Conservation (phyloP, 78 protist genomes). For the Dictyostelium intermedium region DNA sequence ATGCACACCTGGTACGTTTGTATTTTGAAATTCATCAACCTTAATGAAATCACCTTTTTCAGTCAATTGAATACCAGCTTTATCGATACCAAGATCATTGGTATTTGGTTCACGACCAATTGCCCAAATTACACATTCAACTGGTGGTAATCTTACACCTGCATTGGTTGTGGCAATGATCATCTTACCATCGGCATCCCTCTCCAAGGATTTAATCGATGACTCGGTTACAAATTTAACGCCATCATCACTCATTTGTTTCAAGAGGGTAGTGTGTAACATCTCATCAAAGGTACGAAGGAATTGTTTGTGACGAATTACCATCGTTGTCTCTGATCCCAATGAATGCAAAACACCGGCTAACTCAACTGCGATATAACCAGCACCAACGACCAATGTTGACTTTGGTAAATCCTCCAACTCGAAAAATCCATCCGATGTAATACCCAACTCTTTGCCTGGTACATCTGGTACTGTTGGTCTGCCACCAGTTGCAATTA, state of each 20-base stretch:
- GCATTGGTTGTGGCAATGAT: conserved; percentile 6
- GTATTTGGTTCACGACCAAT: conserved; percentile 88
- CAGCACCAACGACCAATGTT: conserved; percentile 80
- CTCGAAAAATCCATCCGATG: conserved; percentile 88
- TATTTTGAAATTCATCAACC: conserved; percentile 86
- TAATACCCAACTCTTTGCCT: conserved; percentile 86
- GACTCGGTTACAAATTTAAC: conserved; percentile 21
- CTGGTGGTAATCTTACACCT: conserved; percentile 27
- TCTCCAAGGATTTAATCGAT: neutral
- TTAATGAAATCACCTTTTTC: conserved; percentile 44
- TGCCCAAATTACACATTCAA: conserved; percentile 86
- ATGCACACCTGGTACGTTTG: conserved; percentile 68
- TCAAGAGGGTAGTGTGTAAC: conserved; percentile 27
- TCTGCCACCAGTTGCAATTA: conserved; percentile 90
- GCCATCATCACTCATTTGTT: conserved; percentile 78
- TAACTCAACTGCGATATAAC: conserved; percentile 94
- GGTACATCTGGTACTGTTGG: conserved; percentile 85
- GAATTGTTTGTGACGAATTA: conserved; percentile 75
- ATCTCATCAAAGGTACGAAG: conserved; percentile 89
- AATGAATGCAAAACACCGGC: conserved; percentile 88
- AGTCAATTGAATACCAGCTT: conserved; percentile 66
- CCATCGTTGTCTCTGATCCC: conserved; percentile 72
- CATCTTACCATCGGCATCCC: neutral
- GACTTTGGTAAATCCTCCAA: conserved; percentile 80
- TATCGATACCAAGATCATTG: conserved; percentile 70